Conservation (phyloP, 208 protist genomes). For the Crithidia bombi region DNA sequence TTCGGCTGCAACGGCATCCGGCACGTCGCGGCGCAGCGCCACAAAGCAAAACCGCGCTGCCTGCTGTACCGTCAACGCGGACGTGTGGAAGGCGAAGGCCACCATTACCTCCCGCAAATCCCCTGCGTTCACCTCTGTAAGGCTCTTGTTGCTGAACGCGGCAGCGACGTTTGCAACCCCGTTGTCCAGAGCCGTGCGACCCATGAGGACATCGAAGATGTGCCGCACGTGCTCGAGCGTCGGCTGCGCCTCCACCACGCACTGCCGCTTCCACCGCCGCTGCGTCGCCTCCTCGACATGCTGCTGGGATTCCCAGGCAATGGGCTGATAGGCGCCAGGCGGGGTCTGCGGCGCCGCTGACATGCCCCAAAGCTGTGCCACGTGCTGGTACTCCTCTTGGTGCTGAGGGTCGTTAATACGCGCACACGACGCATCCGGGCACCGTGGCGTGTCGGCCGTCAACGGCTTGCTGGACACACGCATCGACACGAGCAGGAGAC, state of each 20-base stretch:
- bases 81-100: conserved; percentile 68
- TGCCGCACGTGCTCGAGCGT: conserved; percentile 81
- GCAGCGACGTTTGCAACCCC: conserved; percentile 54
- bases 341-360: conserved; percentile 49
- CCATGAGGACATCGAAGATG: conserved; percentile 83
- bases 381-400: conserved; percentile 70
- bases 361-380: conserved; percentile 59
- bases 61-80: conserved; percentile 51
- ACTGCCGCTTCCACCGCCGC: conserved; percentile 61
- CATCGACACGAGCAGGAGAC: conserved; percentile 63
- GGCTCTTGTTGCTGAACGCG: conserved; percentile 40
- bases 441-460: conserved; percentile 52
- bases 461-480: conserved; percentile 64
- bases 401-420: conserved; percentile 84
- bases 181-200: conserved; percentile 46
- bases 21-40: conserved; percentile 77
- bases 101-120: conserved; percentile 79
- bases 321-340: conserved; percentile 68
- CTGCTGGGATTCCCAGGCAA: conserved; percentile 73
- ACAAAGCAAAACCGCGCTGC: conserved; percentile 87
- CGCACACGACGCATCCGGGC: conserved; percentile 45
- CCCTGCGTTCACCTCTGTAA: conserved; percentile 39
- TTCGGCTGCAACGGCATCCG: conserved; percentile 67
- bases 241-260: conserved; percentile 67
- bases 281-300: conserved; percentile 67